Evolutionary conservation across 2,329 filamentous ascomycete genomes (phyloP), one percentile per base, ranked within the genome.

Genomic region (Teratosphaeria destructans): DNA sequence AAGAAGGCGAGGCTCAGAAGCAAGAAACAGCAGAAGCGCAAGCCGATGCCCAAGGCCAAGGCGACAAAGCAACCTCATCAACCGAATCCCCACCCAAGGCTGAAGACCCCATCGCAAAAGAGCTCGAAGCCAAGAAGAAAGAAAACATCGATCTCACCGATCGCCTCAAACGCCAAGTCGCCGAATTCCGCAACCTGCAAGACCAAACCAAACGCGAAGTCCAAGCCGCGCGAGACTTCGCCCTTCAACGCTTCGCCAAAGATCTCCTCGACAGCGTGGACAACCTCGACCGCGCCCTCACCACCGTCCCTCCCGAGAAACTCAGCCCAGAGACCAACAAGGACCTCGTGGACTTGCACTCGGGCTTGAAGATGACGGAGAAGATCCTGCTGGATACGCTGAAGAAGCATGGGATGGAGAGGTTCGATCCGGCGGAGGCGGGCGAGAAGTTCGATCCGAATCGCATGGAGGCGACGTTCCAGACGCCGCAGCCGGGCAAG

Each of bases 151-250:
- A 96, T 55, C 82, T 95, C 76, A 97, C 96, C 86, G 94, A 97
- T 78, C 94, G 91, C 80, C 95, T 91, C 77, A 84, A 96, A 64
- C 93, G 94, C 73, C 88, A 89, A 59, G 86, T 97, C 65, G 94
- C 94, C 77, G 94, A 99, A 71, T 97, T 95, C 84, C 90, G 90
- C 74, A 99, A 97, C 79, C 88, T 99, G 57, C 93, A 97, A 79
- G 90, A 96, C 72, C 90, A 94, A 72, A 95, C 90, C 52, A 84
- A 87, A 74, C 90, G 94, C 72, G 94, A 99, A 67, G 87, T 95
- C 74, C 89, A 94, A 76, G 78, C 83, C 23, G 90, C 93, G 23
- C 87, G 87, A 68, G 89, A 95, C 77, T 99, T 96, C 70, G 94
- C 93, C 70, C 94, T 99, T 71, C 90, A 96, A 74, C 79, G 87